phyloP scores from a whole-genome alignment of 225 moss, liverwort and hornwort genomes.

The Pleurozium schreberi region DNA sequence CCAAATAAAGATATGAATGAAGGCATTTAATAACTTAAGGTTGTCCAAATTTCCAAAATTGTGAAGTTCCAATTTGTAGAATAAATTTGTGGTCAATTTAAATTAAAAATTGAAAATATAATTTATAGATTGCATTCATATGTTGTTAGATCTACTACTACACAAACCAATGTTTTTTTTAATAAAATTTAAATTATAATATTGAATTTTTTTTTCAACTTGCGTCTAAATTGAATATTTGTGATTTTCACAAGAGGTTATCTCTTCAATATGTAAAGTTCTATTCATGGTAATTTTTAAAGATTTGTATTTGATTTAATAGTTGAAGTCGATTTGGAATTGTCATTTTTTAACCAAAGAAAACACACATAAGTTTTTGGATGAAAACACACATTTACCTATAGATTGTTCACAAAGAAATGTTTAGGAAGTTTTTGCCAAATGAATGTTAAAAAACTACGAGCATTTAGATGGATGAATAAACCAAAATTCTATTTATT shows the following conservation, averaged over 20 bases:
- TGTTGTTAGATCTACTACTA: background rate
- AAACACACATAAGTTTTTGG: background rate
- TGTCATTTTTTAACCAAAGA: background rate
- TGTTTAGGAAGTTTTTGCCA: background rate
- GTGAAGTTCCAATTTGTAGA: background rate
- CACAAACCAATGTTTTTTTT: background rate
- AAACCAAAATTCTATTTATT: background rate
- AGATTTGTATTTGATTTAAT: background rate
- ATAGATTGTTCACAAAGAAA: background rate
- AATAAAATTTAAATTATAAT: background rate
- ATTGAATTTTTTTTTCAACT: too few species aligned
- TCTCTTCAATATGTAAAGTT: background rate
- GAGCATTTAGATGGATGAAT: background rate
- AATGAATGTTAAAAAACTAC: background rate
- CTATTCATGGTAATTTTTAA: too few species aligned
- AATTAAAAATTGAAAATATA: background rate
- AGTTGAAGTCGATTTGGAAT: background rate
- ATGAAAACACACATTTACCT: accelerated
- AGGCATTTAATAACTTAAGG: background rate
- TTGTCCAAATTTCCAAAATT: background rate
- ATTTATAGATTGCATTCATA: too few species aligned
- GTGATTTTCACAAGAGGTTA: background rate
- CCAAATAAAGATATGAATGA: background rate
- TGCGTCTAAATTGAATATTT: background rate
- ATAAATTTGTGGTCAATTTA: background rate